Base-by-base conservation (phyloP, 164 flowering plant genomes). In the Berberis thunbergii region DNA sequence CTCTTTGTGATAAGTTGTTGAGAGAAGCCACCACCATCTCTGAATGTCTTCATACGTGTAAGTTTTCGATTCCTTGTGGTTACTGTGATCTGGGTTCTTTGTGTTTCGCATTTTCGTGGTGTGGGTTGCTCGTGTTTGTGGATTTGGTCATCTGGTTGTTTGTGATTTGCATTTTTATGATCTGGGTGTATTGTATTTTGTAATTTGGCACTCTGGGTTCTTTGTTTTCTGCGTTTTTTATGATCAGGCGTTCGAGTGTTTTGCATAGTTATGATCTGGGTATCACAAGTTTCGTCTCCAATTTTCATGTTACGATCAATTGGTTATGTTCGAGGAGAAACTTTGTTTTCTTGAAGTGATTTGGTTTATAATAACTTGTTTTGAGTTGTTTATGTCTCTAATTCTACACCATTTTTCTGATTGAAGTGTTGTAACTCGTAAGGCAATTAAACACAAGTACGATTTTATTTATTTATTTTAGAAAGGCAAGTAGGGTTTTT, bases 41-140 rank as follows among this genome's bases (percentile, higher is more conserved):
- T 42, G 80, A 83, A 46, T 93, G 98, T 69, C 97, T 93, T 61
- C 98, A 93, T 69, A 88, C 98, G 53, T 93, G 98, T 93, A 64
- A 83, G 86, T 64, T 46, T 53, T 41, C 5, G n/a, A n/a, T 13
- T 49, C 1, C 7, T 61, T 60, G 52, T 56, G 42, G 5, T 60
- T 59, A 10, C 38, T 13, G n/a, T 52, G 66, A 70, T 74, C 68
- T 72, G 70, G 72, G 71, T 66, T 56, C 6, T 48, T 52, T 39
- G 49, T 12, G 13, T 8, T 66, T 53, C 7, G 40, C 12, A 6
- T 12, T 41, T 44, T 43, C 26, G 26, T 26, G 26, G 26, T 26
- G 26, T 26, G 26, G 26, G 26, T 26, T 26, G 26, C 26, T 26
- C 26, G 26, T 26, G 26, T 26, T 26, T 26, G 26, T 26, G 26